phyloP scores from a whole-genome alignment of 768 basidiomycete genomes.

The Tephrocybe sp. region DNA sequence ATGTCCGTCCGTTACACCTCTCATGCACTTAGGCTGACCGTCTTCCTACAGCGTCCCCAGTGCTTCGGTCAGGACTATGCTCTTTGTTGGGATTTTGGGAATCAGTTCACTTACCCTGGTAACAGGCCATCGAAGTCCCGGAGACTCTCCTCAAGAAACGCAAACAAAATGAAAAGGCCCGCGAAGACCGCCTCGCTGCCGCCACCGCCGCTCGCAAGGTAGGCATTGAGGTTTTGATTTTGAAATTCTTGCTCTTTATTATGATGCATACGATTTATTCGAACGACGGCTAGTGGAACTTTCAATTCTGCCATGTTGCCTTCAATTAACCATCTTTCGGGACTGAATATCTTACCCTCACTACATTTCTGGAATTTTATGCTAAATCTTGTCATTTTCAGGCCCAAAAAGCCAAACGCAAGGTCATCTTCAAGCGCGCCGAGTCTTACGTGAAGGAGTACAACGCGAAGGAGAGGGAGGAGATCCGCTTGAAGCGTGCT shows the following conservation, averaged over 20 bases:
- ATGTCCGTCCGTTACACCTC: constrained; percentile 25
- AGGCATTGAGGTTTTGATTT: constrained; percentile 26
- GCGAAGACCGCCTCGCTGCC: constrained; percentile 87
- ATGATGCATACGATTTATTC: constrained; percentile 86
- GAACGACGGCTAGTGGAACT: constrained; percentile 72
- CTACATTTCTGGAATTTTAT: constrained; percentile 3
- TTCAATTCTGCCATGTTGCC: constrained; percentile 63
- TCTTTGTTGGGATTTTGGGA: constrained; percentile 7
- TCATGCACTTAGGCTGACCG: constrained; percentile 3
- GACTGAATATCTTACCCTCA: constrained; percentile 50
- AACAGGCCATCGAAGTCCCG: constrained; percentile 90
- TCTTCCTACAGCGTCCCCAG: constrained; percentile 44
- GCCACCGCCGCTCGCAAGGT: constrained; percentile 89
- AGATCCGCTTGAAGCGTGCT: constrained; percentile 90
- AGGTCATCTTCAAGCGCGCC: constrained; percentile 98
- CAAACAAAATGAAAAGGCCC: constrained; percentile 94
- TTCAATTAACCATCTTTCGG: constrained; percentile 94
- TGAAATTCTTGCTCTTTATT: constrained; percentile 12
- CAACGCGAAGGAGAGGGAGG: constrained; percentile 87
- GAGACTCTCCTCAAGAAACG: constrained; percentile 99
- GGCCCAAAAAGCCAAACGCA: constrained; percentile 90
- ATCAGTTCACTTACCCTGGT: constrained; percentile 19
- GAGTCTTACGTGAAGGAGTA: constrained; percentile 99
- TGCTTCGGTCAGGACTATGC: constrained; percentile 48
- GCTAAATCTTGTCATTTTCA: constrained; percentile 28